Evolutionary conservation across 2,329 filamentous ascomycete species (phyloP).

Genomic region (Cryphonectria radicalis): DNA sequence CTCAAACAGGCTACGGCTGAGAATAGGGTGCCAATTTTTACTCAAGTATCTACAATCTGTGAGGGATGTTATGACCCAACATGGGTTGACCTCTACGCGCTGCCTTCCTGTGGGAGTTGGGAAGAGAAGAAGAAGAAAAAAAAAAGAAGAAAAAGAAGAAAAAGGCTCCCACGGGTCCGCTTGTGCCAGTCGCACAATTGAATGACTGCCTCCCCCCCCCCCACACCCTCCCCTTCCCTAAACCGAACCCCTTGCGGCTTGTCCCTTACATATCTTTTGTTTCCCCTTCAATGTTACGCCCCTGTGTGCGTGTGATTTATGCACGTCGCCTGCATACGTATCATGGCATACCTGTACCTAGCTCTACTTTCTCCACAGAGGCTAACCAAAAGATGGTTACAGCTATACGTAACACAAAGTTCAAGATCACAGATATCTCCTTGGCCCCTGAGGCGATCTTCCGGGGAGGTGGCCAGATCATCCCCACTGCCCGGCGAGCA

Average conservation of each 20-base stretch:
- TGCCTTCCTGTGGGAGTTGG: neutral
- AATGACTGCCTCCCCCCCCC: neutral
- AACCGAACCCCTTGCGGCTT: constrained; percentile 22
- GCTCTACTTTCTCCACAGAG: constrained; percentile 15
- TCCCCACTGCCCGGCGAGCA: constrained; percentile 88
- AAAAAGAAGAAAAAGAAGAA: neutral
- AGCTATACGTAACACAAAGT: constrained; percentile 97
- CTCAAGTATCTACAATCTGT: neutral
- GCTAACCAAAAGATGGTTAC: constrained; percentile 21
- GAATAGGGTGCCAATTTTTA: neutral
- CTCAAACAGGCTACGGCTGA: constrained; percentile 20
- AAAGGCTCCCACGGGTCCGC: constrained; percentile 24
- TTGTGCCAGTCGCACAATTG: constrained; percentile 18
- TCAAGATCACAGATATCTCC: constrained; percentile 89
- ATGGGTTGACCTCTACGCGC: constrained; percentile 13
- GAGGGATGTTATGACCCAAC: neutral
- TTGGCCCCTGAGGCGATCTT: constrained; percentile 91
- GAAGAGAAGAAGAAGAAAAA: neutral
- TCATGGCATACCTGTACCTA: constrained; percentile 3
- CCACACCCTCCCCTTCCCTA: neutral
- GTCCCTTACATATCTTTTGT: constrained; percentile 12
- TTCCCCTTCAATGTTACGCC: constrained; percentile 10
- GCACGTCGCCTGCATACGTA: neutral
- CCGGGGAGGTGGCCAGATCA: constrained; percentile 94
- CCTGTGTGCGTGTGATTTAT: neutral